Conservation (phyloP, 2,329 filamentous ascomycete species). For the Aspergillus puulaauensis region DNA sequence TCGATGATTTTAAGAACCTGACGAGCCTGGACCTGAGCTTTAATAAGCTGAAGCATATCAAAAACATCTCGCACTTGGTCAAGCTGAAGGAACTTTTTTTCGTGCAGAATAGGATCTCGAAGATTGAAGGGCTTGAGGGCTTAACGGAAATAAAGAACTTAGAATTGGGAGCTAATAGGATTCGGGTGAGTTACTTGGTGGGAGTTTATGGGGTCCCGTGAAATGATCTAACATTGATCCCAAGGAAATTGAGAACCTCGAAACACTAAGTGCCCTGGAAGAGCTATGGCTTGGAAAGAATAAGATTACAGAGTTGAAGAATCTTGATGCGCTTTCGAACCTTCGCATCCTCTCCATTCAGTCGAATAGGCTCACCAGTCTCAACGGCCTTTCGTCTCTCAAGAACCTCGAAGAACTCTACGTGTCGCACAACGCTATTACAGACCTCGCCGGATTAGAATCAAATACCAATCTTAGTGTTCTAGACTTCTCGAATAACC, state of each 20-base stretch:
- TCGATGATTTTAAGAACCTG: slow-evolving; percentile 75
- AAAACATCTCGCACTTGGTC: slow-evolving; percentile 74
- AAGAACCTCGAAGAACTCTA: slow-evolving; percentile 87
- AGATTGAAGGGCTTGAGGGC: slow-evolving; percentile 79
- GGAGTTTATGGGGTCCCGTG: neutral
- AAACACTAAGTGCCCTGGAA: slow-evolving; percentile 73
- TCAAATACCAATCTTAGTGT: slow-evolving; percentile 67
- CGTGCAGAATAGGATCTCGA: slow-evolving; percentile 89
- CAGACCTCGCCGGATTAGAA: slow-evolving; percentile 71
- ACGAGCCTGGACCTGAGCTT: slow-evolving; percentile 87
- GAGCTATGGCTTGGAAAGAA: slow-evolving; percentile 96
- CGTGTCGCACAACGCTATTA: slow-evolving; percentile 90
- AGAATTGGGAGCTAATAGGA: slow-evolving; percentile 88
- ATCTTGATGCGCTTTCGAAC: slow-evolving; percentile 71
- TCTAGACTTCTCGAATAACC: slow-evolving; percentile 88
- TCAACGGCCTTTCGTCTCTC: slow-evolving; percentile 73
- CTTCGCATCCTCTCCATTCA: slow-evolving; percentile 90
- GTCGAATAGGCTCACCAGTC: slow-evolving; percentile 82
- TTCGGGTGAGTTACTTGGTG: slow-evolving; percentile 54
- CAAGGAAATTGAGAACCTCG: slow-evolving; percentile 78
- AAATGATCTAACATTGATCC: slow-evolving; percentile 5
- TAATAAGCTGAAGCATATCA: slow-evolving; percentile 99
- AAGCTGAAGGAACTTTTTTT: slow-evolving; percentile 84
- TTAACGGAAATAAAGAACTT: slow-evolving; percentile 75
- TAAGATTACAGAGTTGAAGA: slow-evolving; percentile 82